Evolutionary conservation across 805 yeast species (phyloP).

Genomic region (Sugiyamaella qingdaonensis): DNA sequence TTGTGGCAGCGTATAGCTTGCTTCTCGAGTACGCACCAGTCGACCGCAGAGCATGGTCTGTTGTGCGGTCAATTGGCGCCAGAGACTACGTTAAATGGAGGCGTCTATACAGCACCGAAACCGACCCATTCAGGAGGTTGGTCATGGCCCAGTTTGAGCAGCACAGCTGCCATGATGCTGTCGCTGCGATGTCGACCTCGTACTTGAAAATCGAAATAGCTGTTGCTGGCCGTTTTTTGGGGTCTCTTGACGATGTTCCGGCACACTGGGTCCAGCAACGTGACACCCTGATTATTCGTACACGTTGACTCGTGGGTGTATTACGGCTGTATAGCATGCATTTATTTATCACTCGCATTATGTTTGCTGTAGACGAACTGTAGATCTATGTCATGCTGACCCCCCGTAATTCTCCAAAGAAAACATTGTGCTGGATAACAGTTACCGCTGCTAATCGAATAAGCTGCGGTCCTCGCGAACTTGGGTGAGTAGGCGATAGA

Average conservation of each 20-base stretch:
- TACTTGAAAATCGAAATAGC: constrained; percentile 9
- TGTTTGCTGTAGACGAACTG: no score
- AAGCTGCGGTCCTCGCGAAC: no score
- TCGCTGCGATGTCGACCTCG: constrained; percentile 13
- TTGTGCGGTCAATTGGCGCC: constrained; percentile 12
- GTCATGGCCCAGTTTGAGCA: constrained; percentile 10
- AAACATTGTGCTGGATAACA: no score
- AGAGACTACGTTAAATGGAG: constrained; percentile 16
- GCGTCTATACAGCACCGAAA: constrained; percentile 4
- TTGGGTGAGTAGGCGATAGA: no score
- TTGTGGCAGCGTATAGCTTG: constrained; percentile 20
- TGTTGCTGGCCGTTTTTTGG: constrained; percentile 13
- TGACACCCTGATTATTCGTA: constrained; percentile 7
- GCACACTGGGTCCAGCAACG: constrained; percentile 13
- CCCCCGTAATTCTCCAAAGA: no score
- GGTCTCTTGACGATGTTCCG: constrained; percentile 12
- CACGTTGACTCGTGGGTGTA: neutral
- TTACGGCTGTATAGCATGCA: no score
- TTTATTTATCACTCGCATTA: no score
- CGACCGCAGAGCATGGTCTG: constrained; percentile 5
- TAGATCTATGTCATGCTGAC: no score
- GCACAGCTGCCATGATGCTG: constrained; percentile 7
- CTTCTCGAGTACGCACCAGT: constrained; percentile 11
- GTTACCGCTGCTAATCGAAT: no score
- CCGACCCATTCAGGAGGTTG: constrained; percentile 3